Conservation (phyloP, 768 basidiomycete species). For the Psilocybe azurescens region DNA sequence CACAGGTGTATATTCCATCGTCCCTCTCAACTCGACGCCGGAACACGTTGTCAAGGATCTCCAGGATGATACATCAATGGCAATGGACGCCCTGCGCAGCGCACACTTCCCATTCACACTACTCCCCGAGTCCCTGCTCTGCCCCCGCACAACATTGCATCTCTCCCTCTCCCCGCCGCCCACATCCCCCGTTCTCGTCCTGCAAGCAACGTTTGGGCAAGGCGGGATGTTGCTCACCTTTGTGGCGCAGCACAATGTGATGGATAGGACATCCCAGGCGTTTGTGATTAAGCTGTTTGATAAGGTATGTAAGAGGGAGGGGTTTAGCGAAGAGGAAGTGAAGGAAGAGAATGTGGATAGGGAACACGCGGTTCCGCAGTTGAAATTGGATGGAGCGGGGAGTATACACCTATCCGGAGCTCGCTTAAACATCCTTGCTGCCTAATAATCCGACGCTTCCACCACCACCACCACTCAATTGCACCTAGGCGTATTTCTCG, state of each 20-base stretch:
- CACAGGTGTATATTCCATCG: slow-evolving; percentile 25
- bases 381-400: slow-evolving; percentile 17
- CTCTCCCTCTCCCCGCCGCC: slow-evolving; percentile 8
- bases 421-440: background rate
- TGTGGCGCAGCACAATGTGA: slow-evolving; percentile 27
- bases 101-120: slow-evolving; percentile 29
- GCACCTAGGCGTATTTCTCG: slow-evolving; percentile 23
- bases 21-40: slow-evolving; percentile 14
- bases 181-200: slow-evolving; percentile 26
- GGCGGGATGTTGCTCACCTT: slow-evolving; percentile 32
- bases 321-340: slow-evolving; percentile 27
- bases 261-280: slow-evolving; percentile 34
- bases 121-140: slow-evolving; percentile 30
- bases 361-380: slow-evolving; percentile 19
- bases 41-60: slow-evolving; percentile 30
- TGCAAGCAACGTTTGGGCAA: slow-evolving; percentile 28
- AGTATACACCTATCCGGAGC: slow-evolving; percentile 9
- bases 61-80: slow-evolving; percentile 20
- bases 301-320: slow-evolving; percentile 27
- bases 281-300: slow-evolving; percentile 27
- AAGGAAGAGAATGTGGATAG: slow-evolving; percentile 23
- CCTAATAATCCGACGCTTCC: background rate
- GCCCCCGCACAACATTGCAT: slow-evolving; percentile 26
- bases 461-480: slow-evolving; percentile 3
- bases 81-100: slow-evolving; percentile 26